Conservation (phyloP, 768 basidiomycete genomes). For the Mycena sanguinolenta region DNA sequence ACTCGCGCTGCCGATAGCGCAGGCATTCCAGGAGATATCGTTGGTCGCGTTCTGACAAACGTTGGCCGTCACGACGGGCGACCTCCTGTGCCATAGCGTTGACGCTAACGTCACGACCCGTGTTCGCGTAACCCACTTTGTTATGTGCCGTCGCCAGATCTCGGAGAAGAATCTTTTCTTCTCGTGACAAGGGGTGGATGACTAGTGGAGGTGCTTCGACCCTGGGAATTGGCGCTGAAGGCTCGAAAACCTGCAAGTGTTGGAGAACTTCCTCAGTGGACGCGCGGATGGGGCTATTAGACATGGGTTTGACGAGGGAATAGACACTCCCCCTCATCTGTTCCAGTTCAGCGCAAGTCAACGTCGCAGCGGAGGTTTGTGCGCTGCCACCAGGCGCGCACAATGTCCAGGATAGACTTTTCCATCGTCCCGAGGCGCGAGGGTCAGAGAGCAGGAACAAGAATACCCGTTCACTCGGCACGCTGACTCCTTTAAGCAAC, state of each 20-base stretch:
- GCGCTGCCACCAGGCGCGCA: background rate
- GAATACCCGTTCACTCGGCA: background rate
- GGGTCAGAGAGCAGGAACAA: background rate
- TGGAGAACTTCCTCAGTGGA: background rate
- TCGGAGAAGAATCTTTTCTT: background rate
- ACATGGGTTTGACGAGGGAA: no score
- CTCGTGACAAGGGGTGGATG: background rate
- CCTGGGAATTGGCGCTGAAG: background rate
- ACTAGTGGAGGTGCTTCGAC: background rate
- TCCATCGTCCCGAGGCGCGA: background rate
- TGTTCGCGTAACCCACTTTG: background rate
- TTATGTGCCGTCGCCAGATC: background rate
- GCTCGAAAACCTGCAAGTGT: conserved; percentile 1
- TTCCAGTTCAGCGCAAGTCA: background rate
- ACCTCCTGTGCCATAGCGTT: background rate
- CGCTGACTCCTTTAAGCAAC: background rate
- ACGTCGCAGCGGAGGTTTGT: background rate
- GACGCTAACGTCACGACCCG: background rate
- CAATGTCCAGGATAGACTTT: background rate
- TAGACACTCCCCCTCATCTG: no score
- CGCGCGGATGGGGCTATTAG: background rate
- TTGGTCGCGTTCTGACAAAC: background rate
- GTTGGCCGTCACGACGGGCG: background rate
- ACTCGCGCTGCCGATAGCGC: background rate
- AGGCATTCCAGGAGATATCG: background rate